Conservation (phyloP, 2,329 filamentous ascomycete species). For the Diaporthe sp. region DNA sequence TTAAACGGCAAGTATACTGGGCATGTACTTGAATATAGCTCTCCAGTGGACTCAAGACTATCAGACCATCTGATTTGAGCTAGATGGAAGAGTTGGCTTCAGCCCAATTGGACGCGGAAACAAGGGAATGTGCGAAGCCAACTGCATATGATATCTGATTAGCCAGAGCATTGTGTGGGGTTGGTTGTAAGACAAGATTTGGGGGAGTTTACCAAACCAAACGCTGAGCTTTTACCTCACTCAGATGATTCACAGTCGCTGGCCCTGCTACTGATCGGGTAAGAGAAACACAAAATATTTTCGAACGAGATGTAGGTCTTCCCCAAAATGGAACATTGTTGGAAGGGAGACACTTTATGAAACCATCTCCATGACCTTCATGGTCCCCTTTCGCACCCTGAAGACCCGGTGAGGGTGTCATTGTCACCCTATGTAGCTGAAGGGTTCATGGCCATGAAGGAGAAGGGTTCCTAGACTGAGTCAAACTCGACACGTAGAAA, state of each 20-base stretch:
- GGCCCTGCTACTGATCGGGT: background rate
- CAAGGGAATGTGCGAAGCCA: background rate
- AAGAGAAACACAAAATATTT: background rate
- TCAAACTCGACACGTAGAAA: background rate
- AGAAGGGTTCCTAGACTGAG: background rate
- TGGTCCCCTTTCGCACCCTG: slow-evolving; percentile 5
- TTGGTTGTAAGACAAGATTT: no score
- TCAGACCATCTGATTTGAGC: background rate
- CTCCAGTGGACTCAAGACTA: background rate
- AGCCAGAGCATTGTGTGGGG: background rate
- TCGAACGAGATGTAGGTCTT: background rate
- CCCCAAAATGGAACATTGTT: background rate
- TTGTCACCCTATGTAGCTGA: slow-evolving; percentile 3
- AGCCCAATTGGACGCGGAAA: background rate
- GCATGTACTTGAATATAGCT: background rate
- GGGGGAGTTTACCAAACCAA: background rate
- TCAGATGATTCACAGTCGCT: no score
- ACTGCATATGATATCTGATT: background rate
- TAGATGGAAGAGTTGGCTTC: background rate
- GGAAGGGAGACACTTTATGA: background rate
- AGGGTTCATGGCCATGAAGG: background rate
- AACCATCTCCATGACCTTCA: background rate
- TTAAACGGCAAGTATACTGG: no score
- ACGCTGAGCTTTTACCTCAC: background rate
- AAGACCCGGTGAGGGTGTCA: background rate